phyloP scores from a whole-genome alignment of 768 basidiomycete genomes.

The Megacollybia marginata region DNA sequence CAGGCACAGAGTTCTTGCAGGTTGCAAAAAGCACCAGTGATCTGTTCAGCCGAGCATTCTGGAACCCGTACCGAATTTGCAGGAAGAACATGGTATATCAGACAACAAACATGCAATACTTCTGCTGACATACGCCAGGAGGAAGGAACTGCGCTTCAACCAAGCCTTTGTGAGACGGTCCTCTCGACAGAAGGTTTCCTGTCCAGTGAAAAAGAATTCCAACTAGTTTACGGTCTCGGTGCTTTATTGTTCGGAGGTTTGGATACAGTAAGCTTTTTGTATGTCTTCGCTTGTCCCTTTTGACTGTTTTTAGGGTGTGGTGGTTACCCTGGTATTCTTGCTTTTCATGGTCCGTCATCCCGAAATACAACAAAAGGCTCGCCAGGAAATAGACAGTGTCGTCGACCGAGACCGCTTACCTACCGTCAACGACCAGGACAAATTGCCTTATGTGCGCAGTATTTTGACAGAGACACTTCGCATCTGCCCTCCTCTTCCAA shows the following conservation, averaged over 20 bases:
- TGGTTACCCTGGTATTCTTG: background rate
- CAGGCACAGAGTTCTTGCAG: background rate
- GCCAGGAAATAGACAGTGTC: background rate
- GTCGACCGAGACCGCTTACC: background rate
- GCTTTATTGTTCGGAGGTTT: background rate
- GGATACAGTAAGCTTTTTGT: background rate
- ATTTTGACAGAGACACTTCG: background rate
- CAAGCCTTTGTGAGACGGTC: background rate
- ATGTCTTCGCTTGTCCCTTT: background rate
- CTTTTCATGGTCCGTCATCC: background rate
- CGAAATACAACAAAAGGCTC: background rate
- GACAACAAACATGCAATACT: too few relatives aligned
- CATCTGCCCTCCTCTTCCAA: background rate
- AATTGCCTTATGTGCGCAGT: background rate
- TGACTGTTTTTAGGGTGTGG: background rate
- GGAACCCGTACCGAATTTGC: background rate
- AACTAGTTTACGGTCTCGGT: background rate
- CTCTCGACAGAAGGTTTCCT: background rate
- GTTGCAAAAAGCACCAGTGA: background rate
- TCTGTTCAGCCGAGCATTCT: background rate
- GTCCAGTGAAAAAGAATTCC: background rate
- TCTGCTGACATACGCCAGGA: background rate
- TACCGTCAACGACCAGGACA: background rate
- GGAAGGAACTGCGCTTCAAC: background rate
- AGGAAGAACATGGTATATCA: background rate